Evolutionary conservation across 768 basidiomycete genomes (phyloP), one percentile per base, ranked within the genome.

Genomic region (Daedaleopsis sinensis): DNA sequence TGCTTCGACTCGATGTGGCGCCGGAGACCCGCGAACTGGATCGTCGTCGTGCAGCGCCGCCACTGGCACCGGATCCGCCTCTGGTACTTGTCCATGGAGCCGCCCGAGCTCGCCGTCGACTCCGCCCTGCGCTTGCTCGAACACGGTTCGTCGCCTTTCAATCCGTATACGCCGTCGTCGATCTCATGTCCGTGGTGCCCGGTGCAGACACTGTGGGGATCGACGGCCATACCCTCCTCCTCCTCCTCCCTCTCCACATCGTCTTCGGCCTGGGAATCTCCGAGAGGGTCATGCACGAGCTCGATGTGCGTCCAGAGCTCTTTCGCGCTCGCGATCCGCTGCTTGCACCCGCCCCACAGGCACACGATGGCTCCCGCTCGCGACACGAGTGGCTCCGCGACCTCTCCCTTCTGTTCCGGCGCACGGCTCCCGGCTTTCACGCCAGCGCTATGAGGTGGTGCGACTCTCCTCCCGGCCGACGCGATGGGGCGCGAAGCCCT

Each of bases 1-100:
- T 59, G 58, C 52, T 59, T 59, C 46, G 52, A 49, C 46, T 59
- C n/a, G n/a, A 59, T 42, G 36, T 59, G 58, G 15, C 58, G 58
- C n/a, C 58, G 36, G 23, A 59, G 18, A 11, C 37, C 58, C n/a
- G n/a, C n/a, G n/a, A 39, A 54, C 58, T 59, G 58, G 13, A 59
- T 54, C 37, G 37, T 37, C 10, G 58, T 38, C 16, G n/a, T n/a
- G 58, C 58, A 59, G 7, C 58, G 52, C 1, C 24, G 15, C 58
- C 58, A 59, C 15, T n/a, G 46, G 52, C 58, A n/a, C n/a, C n/a
- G n/a, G n/a, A n/a, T n/a, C n/a, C n/a, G n/a, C n/a, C n/a, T n/a
- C n/a, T n/a, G n/a, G n/a, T n/a, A n/a, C n/a, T n/a, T n/a, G n/a
- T n/a, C n/a, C n/a, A n/a, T n/a, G n/a, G 6, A 18, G n/a, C n/a